These are phyloP conservation scores for Nicotiana obtusifolia DNA, from an alignment of 257 asterid genomes.

Conservation along the genomic window DNA sequence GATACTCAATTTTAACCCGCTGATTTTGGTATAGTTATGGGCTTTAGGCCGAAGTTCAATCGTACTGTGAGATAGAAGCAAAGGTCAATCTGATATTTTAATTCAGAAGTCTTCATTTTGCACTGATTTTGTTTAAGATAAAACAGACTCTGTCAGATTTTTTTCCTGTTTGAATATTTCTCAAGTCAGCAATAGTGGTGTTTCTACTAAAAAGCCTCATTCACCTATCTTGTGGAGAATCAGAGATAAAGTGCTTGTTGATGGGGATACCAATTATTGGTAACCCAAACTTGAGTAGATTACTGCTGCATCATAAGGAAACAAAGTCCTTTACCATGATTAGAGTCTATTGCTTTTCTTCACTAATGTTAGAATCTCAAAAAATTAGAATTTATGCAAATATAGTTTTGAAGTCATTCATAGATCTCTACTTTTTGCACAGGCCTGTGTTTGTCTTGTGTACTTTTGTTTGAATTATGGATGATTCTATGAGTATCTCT, in stretches of 20 bases:
- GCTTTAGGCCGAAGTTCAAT: not conserved
- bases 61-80: not conserved
- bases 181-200: not conserved
- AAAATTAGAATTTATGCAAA: not conserved
- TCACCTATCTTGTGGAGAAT: not conserved
- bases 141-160: not conserved
- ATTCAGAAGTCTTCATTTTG: not conserved
- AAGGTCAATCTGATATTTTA: not conserved
- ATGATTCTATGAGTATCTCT: not conserved
- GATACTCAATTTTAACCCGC: no score
- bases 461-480: not conserved
- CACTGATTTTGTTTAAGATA: not conserved
- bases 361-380: not conserved
- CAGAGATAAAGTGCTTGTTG: not conserved
- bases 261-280: not conserved
- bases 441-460: not conserved
- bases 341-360: not conserved
- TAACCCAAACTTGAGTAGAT: not conserved
- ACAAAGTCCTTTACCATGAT: not conserved
- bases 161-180: not conserved
- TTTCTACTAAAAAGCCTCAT: not conserved
- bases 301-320: not conserved
- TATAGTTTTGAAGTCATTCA: not conserved
- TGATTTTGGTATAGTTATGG: no score
- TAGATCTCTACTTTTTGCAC: not conserved